A percentile compares a stretch with the other conserved stretches of the same genome.
Conservation (phyloP, 2,329 filamentous ascomycete genomes). For the Alternaria novae-zelandiae region DNA sequence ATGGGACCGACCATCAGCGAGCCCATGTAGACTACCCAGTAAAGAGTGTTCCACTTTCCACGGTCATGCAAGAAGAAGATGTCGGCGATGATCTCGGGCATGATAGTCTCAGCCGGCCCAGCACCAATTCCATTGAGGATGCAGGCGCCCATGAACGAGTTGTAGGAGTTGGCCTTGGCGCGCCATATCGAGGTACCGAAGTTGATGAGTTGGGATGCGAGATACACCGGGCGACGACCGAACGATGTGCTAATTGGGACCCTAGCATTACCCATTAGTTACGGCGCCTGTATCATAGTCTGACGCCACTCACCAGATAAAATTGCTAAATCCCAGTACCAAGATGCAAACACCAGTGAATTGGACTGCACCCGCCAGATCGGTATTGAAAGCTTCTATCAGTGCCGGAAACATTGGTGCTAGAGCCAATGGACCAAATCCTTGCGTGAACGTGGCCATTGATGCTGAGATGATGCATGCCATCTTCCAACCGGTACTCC, state of each 20-base stretch:
- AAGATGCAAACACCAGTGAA: conserved; percentile 65
- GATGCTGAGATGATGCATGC: conserved; percentile 56
- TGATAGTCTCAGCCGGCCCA: conserved; percentile 67
- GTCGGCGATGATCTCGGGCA: conserved; percentile 69
- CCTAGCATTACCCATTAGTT: conserved; percentile 43
- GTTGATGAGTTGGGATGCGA: conserved; percentile 60
- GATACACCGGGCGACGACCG: conserved; percentile 61
- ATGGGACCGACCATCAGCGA: conserved; percentile 66
- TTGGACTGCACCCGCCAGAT: conserved; percentile 60
- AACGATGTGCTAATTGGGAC: conserved; percentile 63
- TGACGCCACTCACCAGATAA: conserved; percentile 58
- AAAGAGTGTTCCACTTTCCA: conserved; percentile 67
- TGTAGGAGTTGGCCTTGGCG: conserved; percentile 63
- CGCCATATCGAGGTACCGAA: conserved; percentile 64
- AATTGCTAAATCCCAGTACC: conserved; percentile 65
- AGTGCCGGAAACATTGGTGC: conserved; percentile 67
- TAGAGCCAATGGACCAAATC: conserved; percentile 61
- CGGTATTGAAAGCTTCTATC: conserved; percentile 62
- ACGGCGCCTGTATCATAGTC: background rate
- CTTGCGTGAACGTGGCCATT: conserved; percentile 60
- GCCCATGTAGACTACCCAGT: conserved; percentile 69
- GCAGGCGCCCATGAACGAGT: conserved; percentile 68
- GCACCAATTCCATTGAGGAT: conserved; percentile 68
- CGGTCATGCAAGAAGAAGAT: conserved; percentile 70
- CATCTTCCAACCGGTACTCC: conserved; percentile 57